phyloP scores from a whole-genome alignment of 345 rosid genomes.

The Arabidopsis arenosa region DNA sequence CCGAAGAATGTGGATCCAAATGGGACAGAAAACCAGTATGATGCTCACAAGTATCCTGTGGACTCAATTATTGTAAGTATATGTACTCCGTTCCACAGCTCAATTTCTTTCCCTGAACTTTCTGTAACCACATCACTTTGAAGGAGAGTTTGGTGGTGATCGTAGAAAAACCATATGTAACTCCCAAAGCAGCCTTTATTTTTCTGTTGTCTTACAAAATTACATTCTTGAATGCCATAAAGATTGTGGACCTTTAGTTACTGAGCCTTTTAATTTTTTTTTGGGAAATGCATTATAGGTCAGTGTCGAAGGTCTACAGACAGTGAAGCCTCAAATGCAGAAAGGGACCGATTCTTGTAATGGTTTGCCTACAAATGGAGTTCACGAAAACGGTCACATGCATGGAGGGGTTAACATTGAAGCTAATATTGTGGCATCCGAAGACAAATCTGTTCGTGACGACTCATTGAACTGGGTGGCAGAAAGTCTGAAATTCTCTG shows the following conservation, averaged over 20 bases:
- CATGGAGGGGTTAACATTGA: slow-evolving; percentile 80
- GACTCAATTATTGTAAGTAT: slow-evolving; percentile 74
- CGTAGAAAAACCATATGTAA: not conserved
- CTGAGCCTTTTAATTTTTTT: slow-evolving; percentile 10
- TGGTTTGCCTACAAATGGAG: slow-evolving; percentile 58
- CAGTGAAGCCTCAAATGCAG: slow-evolving; percentile 69
- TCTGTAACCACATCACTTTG: slow-evolving; percentile 18
- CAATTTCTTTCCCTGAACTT: slow-evolving; percentile 12
- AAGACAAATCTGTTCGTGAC: slow-evolving; percentile 54
- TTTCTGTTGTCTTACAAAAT: slow-evolving; percentile 3
- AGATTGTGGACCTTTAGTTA: slow-evolving; percentile 8
- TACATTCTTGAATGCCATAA: slow-evolving; percentile 27
- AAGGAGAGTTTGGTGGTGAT: slow-evolving; percentile 10
- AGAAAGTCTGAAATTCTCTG: slow-evolving; percentile 86
- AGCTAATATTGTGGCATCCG: slow-evolving; percentile 63
- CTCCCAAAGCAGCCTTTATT: slow-evolving; percentile 25
- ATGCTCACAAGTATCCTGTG: slow-evolving; percentile 60
- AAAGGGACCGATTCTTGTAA: slow-evolving; percentile 43
- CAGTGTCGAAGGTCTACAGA: slow-evolving; percentile 82
- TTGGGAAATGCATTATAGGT: slow-evolving; percentile 55
- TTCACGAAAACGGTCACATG: slow-evolving; percentile 54
- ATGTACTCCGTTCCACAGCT: slow-evolving; percentile 6
- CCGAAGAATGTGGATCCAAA: slow-evolving; percentile 47
- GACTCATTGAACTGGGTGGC: slow-evolving; percentile 73
- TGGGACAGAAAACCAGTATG: slow-evolving; percentile 51